A percentile compares a stretch with the other conserved stretches of the same genome.
Evolutionary conservation across 1,139 yeast genomes (phyloP).

Genomic region (Debaryomyces sp.): DNA sequence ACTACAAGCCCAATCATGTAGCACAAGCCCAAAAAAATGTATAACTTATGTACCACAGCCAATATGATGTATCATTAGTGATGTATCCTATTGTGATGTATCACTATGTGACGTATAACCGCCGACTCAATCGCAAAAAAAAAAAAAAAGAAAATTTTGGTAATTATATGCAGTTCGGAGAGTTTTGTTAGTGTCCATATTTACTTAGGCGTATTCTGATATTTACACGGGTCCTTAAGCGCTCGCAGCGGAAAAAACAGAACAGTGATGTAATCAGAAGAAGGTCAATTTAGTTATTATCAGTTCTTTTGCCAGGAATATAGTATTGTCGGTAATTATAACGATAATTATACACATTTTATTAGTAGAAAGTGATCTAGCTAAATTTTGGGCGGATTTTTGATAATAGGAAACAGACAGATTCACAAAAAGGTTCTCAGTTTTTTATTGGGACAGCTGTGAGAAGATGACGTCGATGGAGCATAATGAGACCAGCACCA

Average conservation of each 20-base stretch:
- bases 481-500: slow-evolving; percentile 15
- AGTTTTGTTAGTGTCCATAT: background rate
- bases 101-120: background rate
- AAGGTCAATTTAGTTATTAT: background rate
- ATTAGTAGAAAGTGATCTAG: background rate
- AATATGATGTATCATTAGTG: background rate
- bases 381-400: background rate
- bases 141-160: background rate
- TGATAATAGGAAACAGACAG: background rate
- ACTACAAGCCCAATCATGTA: no score
- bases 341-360: background rate
- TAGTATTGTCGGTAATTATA: background rate
- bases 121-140: background rate
- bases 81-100: background rate
- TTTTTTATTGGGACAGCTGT: background rate
- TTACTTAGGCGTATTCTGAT: background rate
- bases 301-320: background rate
- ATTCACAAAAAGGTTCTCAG: background rate
- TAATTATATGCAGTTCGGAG: background rate
- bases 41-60: no score
- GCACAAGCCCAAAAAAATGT: no score
- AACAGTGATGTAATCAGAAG: background rate
- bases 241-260: background rate
- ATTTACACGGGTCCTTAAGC: background rate
- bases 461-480: slow-evolving; percentile 21